Evolutionary conservation across 768 basidiomycete genomes (phyloP).

Genomic region (Scleroderma bovista): DNA sequence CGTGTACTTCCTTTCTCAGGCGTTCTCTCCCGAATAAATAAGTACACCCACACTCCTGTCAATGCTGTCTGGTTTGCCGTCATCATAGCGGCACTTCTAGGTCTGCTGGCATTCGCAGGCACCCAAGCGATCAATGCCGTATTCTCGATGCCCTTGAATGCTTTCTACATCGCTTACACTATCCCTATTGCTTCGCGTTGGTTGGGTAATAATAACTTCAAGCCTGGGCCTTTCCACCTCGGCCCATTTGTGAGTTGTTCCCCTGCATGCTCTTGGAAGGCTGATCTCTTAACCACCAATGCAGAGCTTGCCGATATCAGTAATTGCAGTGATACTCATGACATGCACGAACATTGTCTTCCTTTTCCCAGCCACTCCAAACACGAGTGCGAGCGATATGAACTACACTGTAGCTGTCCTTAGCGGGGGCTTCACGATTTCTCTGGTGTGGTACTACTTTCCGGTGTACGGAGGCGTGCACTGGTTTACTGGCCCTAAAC

Average conservation of each 20-base stretch:
- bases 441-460: conserved; percentile 61
- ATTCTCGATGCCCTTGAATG: conserved; percentile 45
- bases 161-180: conserved; percentile 40
- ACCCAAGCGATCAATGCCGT: conserved; percentile 51
- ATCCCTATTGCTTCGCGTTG: conserved; percentile 50
- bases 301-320: conserved; percentile 52
- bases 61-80: conserved; percentile 54
- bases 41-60: conserved; percentile 47
- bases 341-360: conserved; percentile 55
- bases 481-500: conserved; percentile 70
- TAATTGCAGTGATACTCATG: conserved; percentile 60
- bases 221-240: conserved; percentile 45
- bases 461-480: conserved; percentile 63
- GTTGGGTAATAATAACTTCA: conserved; percentile 40
- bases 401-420: conserved; percentile 70
- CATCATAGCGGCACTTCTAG: conserved; percentile 36
- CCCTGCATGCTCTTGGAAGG: neutral
- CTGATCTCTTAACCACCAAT: neutral
- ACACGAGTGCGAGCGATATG: conserved; percentile 46
- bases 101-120: conserved; percentile 51
- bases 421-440: conserved; percentile 52
- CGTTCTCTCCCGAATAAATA: conserved; percentile 50
- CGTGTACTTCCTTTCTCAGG: conserved; percentile 56
- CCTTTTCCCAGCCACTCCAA: conserved; percentile 54
- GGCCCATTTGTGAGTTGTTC: conserved; percentile 34